Conservation (phyloP, 345 rosid species). For the Toxicodendron radicans region DNA sequence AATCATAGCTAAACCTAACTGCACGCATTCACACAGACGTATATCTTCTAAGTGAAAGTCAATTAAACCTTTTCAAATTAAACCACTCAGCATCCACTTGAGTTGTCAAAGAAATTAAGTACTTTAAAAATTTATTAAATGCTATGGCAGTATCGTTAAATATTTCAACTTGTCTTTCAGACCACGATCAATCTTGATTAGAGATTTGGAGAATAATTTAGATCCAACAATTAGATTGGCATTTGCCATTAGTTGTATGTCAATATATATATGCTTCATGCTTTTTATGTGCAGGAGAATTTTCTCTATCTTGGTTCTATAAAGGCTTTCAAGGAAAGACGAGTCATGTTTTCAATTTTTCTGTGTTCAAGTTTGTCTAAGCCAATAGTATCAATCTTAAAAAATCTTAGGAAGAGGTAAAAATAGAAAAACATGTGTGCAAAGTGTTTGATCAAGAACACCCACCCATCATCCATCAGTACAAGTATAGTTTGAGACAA, state of each 20-base stretch:
- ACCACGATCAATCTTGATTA: slow-evolving; percentile 2
- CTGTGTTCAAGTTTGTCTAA: background rate
- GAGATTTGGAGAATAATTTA: slow-evolving; percentile 16
- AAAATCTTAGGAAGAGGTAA: background rate
- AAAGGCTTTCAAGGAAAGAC: background rate
- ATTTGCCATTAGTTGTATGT: background rate
- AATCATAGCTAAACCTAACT: too few species aligned
- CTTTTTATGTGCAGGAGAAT: background rate
- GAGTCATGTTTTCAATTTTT: too few species aligned
- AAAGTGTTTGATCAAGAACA: background rate
- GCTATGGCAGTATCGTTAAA: too few species aligned
- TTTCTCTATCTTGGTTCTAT: background rate
- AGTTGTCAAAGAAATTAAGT: too few species aligned
- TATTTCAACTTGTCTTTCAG: slow-evolving; percentile 1
- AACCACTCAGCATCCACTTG: too few species aligned
- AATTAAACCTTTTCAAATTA: too few species aligned
- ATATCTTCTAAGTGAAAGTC: too few species aligned
- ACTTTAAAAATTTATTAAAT: too few species aligned
- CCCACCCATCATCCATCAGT: background rate
- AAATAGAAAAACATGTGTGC: background rate
- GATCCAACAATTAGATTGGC: background rate
- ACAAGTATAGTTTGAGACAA: background rate
- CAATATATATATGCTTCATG: background rate
- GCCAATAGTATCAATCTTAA: too few species aligned
- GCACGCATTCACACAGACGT: too few species aligned